Base-by-base conservation (phyloP, 1,284 basidiomycete species). In the Boletus hoseneyae region DNA sequence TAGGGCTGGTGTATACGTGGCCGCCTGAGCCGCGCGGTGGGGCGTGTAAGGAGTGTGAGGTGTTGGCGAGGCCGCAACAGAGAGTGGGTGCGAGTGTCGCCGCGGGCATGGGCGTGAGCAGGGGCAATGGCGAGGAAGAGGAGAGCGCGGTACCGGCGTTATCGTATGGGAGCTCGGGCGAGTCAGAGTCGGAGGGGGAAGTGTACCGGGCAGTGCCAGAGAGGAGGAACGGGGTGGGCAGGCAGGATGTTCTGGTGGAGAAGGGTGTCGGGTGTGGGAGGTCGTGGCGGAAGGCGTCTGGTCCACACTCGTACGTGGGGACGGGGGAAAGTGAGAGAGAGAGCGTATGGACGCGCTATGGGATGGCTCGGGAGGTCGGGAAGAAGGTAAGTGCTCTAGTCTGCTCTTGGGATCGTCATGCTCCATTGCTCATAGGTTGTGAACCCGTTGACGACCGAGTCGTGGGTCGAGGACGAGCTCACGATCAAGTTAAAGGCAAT, bases 1-100 rank as follows among this genome's bases (percentile, higher is more conserved):
- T 52, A 13, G 50, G 50, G 7, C 13, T 36, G 1, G 66, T 61
- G 21, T 46, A 52, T 34, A 40, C 48, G 18, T 66, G 65, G 65
- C 63, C 65, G 5, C 65, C 65, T 0, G 36, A 29, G 36, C 47
- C 46, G 0, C 19, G 18, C 11, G 32, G 38, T 33, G 30, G 7
- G 13, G 12, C 42, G 16, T 62, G 57, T 39, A 10, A 12, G 3
- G 32, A 29, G 18, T 60, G 58, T 5, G 45, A 33, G n/a, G n/a
- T 27, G 5, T 4, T 49, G 19, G 6, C 12, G 16, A n/a, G 23
- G 10, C 12, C 45, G 7, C 25, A 12, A 11, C 25, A 9, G 27
- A 21, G n/a, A 18, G 18, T 8, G 18, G 35, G 11, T n/a, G 16
- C 1, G 41, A 15, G 23, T 3, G 23, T 15, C 2, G 12, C n/a